Conservation (phyloP, 1,284 basidiomycete species). For the Austropuccinia psidii region DNA sequence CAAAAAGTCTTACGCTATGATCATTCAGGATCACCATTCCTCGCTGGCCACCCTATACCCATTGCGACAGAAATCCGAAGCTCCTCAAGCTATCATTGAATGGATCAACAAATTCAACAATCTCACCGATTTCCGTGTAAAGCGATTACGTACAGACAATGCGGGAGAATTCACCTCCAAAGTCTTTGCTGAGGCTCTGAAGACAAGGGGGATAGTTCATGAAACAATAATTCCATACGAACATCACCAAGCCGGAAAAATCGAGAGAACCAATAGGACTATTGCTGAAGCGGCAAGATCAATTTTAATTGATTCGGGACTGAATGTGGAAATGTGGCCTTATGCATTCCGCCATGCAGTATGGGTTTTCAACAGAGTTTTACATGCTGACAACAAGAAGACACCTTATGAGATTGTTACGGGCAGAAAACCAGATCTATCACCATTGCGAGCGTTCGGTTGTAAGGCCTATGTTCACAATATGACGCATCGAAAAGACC, state of each 20-base stretch:
- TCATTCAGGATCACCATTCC: neutral
- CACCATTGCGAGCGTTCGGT: neutral
- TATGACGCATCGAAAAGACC: neutral
- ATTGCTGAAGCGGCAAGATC: neutral
- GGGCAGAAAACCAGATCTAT: neutral
- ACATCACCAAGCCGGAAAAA: constrained; percentile 1
- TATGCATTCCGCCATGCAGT: neutral
- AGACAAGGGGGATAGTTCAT: neutral
- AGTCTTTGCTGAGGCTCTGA: neutral
- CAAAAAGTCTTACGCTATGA: neutral
- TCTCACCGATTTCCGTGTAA: neutral
- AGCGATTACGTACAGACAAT: neutral
- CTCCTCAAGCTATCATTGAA: neutral
- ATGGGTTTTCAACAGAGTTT: neutral
- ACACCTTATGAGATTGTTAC: neutral
- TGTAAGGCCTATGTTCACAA: neutral
- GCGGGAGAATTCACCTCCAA: neutral
- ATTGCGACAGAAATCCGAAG: neutral
- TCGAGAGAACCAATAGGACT: neutral
- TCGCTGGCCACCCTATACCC: neutral
- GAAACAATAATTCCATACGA: neutral
- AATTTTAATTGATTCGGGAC: neutral
- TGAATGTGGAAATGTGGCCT: neutral
- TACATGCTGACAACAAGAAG: neutral
- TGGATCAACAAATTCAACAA: neutral